phyloP scores from a whole-genome alignment of 176 grass and related monocot species.

The Hordeum marinum region DNA sequence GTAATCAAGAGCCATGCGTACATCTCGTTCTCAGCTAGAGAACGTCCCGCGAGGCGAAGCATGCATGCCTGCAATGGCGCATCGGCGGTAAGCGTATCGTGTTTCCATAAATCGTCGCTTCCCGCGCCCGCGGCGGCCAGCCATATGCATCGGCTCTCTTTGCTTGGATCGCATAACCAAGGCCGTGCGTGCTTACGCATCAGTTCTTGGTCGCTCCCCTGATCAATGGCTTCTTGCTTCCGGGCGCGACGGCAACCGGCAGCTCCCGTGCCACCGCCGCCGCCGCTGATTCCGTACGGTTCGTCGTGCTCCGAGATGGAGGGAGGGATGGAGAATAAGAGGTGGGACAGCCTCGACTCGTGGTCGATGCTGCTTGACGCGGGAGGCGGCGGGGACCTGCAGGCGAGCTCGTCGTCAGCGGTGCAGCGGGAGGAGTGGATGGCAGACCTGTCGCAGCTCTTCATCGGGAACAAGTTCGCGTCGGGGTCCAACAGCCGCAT shows the following conservation, averaged over 20 bases:
- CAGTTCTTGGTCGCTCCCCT: not conserved
- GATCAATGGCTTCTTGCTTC: slow-evolving; percentile 38
- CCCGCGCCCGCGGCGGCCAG: too few relatives aligned
- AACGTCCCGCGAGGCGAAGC: too few relatives aligned
- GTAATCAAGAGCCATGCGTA: not conserved
- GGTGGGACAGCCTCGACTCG: slow-evolving; percentile 62
- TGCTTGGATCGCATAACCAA: too few relatives aligned
- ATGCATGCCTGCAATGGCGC: not conserved
- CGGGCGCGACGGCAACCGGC: not conserved
- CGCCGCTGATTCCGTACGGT: not conserved
- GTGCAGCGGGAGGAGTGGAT: slow-evolving; percentile 54
- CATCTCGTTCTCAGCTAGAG: not conserved
- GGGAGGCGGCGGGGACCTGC: slow-evolving; percentile 1
- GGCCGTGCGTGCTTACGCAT: too few relatives aligned
- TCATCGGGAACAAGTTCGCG: slow-evolving; percentile 64
- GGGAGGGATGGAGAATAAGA: slow-evolving; percentile 55
- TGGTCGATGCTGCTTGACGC: slow-evolving; percentile 66
- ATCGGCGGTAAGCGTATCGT: not conserved
- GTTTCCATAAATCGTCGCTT: not conserved
- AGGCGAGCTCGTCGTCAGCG: not conserved
- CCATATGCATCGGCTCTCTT: too few relatives aligned
- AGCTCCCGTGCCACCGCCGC: not conserved
- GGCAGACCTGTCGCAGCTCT: slow-evolving; percentile 64
- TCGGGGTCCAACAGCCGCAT: slow-evolving; percentile 64
- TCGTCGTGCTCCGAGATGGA: slow-evolving; percentile 21